phyloP scores from a whole-genome alignment of 306 rosid genomes.

The Hylodesmum podocarpum region DNA sequence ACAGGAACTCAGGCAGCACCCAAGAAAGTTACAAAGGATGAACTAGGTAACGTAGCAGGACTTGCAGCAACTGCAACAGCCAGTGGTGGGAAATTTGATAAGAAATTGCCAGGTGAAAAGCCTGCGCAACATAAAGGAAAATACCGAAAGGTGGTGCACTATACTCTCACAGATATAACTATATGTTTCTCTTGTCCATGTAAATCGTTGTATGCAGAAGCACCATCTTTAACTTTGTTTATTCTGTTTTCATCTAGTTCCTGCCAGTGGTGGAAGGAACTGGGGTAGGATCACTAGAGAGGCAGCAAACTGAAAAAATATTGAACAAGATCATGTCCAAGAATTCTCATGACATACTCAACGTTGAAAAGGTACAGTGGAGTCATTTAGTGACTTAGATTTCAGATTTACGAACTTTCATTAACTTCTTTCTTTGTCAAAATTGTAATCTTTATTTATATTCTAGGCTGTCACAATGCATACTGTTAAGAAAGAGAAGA shows the following conservation, averaged over 20 bases:
- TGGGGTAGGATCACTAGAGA: constrained; percentile 64
- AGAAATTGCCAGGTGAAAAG: constrained; percentile 82
- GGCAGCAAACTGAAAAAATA: constrained; percentile 81
- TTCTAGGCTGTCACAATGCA: constrained; percentile 73
- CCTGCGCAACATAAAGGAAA: constrained; percentile 77
- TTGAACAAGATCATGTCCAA: constrained; percentile 81
- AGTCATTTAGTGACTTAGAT: background rate
- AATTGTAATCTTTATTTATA: constrained; percentile 21
- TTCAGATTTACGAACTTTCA: background rate
- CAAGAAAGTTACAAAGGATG: constrained; percentile 70
- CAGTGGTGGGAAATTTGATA: constrained; percentile 96
- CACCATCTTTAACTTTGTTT: constrained; percentile 6
- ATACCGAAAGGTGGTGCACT: constrained; percentile 72
- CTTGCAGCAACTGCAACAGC: constrained; percentile 88
- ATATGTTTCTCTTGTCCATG: constrained; percentile 8
- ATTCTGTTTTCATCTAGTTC: constrained; percentile 54
- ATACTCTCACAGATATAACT: background rate
- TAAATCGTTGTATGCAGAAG: background rate
- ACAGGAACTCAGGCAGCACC: constrained; percentile 82
- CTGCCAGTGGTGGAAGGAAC: constrained; percentile 79
- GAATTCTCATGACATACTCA: constrained; percentile 80
- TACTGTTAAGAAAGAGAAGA: constrained; percentile 79
- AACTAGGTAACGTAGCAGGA: constrained; percentile 82
- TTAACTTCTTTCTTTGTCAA: background rate
- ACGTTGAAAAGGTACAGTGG: constrained; percentile 65